A percentile compares a stretch with the other conserved stretches of the same genome.
Conservation (phyloP, 2,329 filamentous ascomycete genomes). For the Macroventuria anomochaeta region DNA sequence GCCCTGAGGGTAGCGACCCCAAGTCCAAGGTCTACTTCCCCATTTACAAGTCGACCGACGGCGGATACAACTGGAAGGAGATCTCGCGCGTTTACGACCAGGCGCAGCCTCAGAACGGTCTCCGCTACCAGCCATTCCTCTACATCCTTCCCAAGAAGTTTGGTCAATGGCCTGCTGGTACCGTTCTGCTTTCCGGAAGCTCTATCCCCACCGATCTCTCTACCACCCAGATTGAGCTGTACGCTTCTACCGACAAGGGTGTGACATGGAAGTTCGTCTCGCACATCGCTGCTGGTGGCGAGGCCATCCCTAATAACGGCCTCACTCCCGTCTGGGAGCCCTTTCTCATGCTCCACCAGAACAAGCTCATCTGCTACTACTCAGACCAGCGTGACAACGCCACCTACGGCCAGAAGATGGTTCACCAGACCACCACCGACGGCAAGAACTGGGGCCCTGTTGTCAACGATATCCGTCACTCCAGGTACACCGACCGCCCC, state of each 20-base stretch:
- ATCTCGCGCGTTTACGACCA: slow-evolving; percentile 68
- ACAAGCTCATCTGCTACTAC: slow-evolving; percentile 70
- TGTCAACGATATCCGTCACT: slow-evolving; percentile 68
- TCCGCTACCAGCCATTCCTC: slow-evolving; percentile 73
- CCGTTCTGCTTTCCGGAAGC: slow-evolving; percentile 67
- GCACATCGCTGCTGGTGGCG: slow-evolving; percentile 69
- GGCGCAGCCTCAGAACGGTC: slow-evolving; percentile 69
- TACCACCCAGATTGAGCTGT: slow-evolving; percentile 71
- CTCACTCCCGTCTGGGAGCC: slow-evolving; percentile 76
- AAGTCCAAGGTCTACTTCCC: slow-evolving; percentile 54
- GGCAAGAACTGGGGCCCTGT: slow-evolving; percentile 65
- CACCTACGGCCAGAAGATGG: slow-evolving; percentile 70
- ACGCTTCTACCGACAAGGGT: slow-evolving; percentile 68
- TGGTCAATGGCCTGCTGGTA: slow-evolving; percentile 66
- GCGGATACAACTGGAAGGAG: slow-evolving; percentile 64
- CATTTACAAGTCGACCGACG: slow-evolving; percentile 56
- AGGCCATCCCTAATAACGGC: slow-evolving; percentile 67
- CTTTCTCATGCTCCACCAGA: slow-evolving; percentile 66
- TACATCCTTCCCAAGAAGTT: slow-evolving; percentile 67
- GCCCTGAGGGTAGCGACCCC: slow-evolving; percentile 42
- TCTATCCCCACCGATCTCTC: slow-evolving; percentile 66
- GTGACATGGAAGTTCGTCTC: slow-evolving; percentile 71
- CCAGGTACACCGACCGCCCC: slow-evolving; percentile 67
- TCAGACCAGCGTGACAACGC: slow-evolving; percentile 71
- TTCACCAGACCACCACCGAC: slow-evolving; percentile 68